phyloP scores from a whole-genome alignment of 176 grass and related monocot species.

The Rhynchospora breviuscula region DNA sequence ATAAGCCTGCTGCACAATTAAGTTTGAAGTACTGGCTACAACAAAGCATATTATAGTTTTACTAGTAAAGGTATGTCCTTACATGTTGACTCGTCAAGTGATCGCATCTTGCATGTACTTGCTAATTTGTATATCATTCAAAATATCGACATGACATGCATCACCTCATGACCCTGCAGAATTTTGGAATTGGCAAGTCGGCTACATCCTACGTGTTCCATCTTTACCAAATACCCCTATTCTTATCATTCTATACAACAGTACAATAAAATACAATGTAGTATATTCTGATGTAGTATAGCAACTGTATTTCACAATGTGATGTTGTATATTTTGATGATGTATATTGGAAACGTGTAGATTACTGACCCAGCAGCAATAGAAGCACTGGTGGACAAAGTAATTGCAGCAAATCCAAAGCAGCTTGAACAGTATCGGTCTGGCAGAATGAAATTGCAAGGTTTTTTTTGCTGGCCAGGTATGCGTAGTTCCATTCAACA shows the following conservation, averaged over 20 bases:
- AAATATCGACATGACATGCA: background rate
- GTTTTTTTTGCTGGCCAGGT: conserved; percentile 92
- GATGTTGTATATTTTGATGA: background rate
- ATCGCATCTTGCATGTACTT: background rate
- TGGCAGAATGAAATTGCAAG: conserved; percentile 81
- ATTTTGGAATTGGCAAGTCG: background rate
- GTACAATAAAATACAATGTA: no score
- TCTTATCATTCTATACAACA: no score
- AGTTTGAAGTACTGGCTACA: background rate
- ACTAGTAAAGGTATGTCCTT: background rate
- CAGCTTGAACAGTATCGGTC: conserved; percentile 75
- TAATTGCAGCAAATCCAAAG: conserved; percentile 65
- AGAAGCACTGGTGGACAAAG: conserved; percentile 72
- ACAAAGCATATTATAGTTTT: background rate
- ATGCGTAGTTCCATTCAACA: background rate
- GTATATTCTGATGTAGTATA: no score
- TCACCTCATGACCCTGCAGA: no score
- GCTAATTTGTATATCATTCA: background rate
- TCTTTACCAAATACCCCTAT: no score
- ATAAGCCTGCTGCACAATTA: background rate
- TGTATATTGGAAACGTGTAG: conserved; percentile 28
- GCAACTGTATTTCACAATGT: background rate
- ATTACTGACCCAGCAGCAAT: conserved; percentile 76
- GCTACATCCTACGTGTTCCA: no score
- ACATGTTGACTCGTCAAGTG: background rate